Percentiles rank a stretch among this genome's conserved stretches.
These are phyloP conservation scores for Herpetomonas tarakana DNA, from an alignment of 208 protist genomes.

Conservation along the genomic window DNA sequence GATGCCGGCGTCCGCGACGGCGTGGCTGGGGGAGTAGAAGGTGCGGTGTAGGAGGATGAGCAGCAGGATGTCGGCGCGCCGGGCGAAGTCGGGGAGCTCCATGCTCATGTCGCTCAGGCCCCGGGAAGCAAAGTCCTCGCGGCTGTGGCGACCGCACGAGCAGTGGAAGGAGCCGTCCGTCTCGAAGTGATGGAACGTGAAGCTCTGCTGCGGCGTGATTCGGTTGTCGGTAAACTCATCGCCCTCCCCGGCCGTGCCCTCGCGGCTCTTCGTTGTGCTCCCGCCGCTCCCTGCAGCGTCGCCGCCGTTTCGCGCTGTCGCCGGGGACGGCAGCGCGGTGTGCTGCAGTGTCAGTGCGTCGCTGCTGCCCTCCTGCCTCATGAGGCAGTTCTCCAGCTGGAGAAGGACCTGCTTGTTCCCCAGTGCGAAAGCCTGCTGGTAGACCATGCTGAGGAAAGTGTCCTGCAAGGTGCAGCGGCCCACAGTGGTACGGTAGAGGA, in stretches of 20 bases:
- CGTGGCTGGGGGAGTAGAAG: conserved; percentile 18
- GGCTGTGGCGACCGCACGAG: conserved; percentile 42
- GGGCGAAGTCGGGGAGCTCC: conserved; percentile 38
- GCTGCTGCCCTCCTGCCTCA: conserved; percentile 34
- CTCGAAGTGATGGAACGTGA: conserved; percentile 80
- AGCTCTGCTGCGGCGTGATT: conserved; percentile 24
- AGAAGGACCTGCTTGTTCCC: conserved; percentile 59
- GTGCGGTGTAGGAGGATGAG: conserved; percentile 65
- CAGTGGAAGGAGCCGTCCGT: conserved; percentile 41
- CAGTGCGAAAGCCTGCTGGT: conserved; percentile 54
- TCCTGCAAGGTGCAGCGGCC: conserved; percentile 62
- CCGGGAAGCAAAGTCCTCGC: conserved; percentile 47
- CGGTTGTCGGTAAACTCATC: conserved; percentile 28
- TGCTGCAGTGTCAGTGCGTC: conserved; percentile 22
- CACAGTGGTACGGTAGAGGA: conserved; percentile 52
- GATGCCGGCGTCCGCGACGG: conserved; percentile 9
- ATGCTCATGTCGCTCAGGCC: conserved; percentile 33
- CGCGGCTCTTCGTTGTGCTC: conserved; percentile 1
- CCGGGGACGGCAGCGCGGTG: background rate
- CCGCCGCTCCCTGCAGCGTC: conserved; percentile 16
- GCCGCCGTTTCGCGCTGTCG: conserved; percentile 6
- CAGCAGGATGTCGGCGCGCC: conserved; percentile 56
- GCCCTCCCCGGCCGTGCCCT: conserved; percentile 7
- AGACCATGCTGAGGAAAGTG: conserved; percentile 73
- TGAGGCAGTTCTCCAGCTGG: conserved; percentile 74